These are phyloP conservation scores for Anthracocystis walkeri DNA, from an alignment of 1,284 basidiomycete species.

Conservation along the genomic window DNA sequence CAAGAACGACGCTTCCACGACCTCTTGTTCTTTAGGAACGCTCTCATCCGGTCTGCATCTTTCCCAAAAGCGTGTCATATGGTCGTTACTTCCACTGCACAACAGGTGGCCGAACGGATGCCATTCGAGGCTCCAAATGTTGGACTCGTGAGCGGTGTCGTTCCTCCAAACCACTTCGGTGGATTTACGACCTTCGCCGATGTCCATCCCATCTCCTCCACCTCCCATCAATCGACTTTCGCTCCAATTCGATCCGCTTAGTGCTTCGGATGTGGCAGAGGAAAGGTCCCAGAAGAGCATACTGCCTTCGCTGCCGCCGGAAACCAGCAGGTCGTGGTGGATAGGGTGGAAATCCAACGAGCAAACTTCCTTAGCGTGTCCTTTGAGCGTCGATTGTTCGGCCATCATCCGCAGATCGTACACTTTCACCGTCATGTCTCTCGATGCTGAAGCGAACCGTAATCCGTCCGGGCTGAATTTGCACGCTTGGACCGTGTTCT, in stretches of 20 bases:
- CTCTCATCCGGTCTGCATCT: slow-evolving; percentile 79
- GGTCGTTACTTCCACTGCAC: slow-evolving; percentile 92
- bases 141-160: slow-evolving; percentile 93
- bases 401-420: slow-evolving; percentile 99
- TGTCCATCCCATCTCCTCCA: slow-evolving; percentile 36
- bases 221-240: slow-evolving; percentile 28
- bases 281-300: slow-evolving; percentile 91
- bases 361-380: slow-evolving; percentile 97
- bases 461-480: slow-evolving; percentile 89
- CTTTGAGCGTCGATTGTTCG: slow-evolving; percentile 88
- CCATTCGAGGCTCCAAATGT: slow-evolving; percentile 94
- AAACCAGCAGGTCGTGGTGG: slow-evolving; percentile 86
- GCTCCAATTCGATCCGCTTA: slow-evolving; percentile 15
- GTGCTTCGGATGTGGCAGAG: slow-evolving; percentile 16
- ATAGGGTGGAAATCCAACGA: slow-evolving; percentile 95
- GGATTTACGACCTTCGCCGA: slow-evolving; percentile 23
- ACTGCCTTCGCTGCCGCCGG: slow-evolving; percentile 91
- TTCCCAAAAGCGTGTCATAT: slow-evolving; percentile 97
- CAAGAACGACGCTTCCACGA: slow-evolving; percentile 5
- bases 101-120: slow-evolving; percentile 96
- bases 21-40: neutral
- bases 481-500: slow-evolving; percentile 93
- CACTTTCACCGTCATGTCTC: slow-evolving; percentile 93
- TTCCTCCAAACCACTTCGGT: slow-evolving; percentile 78
- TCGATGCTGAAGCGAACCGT: slow-evolving; percentile 89